Evolutionary conservation across 352 stramenopile genomes (phyloP).

Genomic region (Saprolegnia parasitica): DNA sequence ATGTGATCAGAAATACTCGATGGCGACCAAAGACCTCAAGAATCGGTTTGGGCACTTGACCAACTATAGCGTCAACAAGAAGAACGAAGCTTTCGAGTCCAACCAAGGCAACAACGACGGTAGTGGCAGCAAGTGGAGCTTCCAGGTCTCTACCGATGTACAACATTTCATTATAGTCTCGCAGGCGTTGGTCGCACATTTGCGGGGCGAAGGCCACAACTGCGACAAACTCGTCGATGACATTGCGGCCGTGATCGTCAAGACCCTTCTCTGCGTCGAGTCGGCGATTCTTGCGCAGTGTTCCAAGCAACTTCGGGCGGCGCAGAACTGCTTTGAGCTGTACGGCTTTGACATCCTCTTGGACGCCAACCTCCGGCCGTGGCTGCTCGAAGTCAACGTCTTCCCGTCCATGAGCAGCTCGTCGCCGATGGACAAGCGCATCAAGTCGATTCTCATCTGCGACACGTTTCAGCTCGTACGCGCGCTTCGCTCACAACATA

Average conservation of each 20-base stretch:
- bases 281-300: constrained; percentile 50
- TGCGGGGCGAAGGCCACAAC: constrained; percentile 25
- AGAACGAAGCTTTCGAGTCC: constrained; percentile 70
- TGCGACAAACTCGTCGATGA: constrained; percentile 38
- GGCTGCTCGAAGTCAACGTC: constrained; percentile 89
- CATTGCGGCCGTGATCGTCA: constrained; percentile 82
- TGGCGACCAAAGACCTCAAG: constrained; percentile 51
- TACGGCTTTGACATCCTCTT: constrained; percentile 88
- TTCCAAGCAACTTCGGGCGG: constrained; percentile 10
- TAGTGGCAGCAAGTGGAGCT: constrained; percentile 77
- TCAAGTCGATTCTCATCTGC: constrained; percentile 86
- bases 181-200: constrained; percentile 24
- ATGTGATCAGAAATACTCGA: constrained; percentile 76
- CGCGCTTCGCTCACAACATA: no score
- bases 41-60: constrained; percentile 88
- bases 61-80: constrained; percentile 92
- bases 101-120: constrained; percentile 50
- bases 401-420: constrained; percentile 84
- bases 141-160: constrained; percentile 39
- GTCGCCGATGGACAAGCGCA: constrained; percentile 81
- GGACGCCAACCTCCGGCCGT: constrained; percentile 68
- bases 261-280: constrained; percentile 86
- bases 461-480: constrained; percentile 79
- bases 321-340: constrained; percentile 72
- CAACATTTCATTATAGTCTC: not conserved